Percentiles rank a stretch among this genome's conserved stretches.
These are phyloP conservation scores for Petunia hybrid DNA, from an alignment of 305 asterid species.

Conservation along the genomic window DNA sequence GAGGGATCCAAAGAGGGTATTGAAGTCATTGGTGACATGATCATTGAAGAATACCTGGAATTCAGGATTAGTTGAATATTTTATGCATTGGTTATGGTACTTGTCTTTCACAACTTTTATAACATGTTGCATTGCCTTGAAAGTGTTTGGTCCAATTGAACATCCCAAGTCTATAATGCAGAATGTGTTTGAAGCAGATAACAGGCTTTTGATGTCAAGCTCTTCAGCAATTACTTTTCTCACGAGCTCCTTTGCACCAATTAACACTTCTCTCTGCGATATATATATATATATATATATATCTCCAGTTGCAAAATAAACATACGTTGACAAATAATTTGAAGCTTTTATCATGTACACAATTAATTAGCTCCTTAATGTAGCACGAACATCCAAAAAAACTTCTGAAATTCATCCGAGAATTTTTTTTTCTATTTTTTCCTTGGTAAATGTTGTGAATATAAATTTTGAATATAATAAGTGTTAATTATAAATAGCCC, in stretches of 20 bases:
- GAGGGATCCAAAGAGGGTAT: constrained; percentile 33
- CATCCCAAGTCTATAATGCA: constrained; percentile 33
- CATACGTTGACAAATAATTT: too few species aligned
- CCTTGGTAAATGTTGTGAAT: too few species aligned
- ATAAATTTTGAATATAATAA: too few species aligned
- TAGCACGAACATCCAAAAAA: too few species aligned
- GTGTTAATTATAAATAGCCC: too few species aligned
- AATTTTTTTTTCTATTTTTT: too few species aligned
- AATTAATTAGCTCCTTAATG: too few species aligned
- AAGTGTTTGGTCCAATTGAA: constrained; percentile 39
- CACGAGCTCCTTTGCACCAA: neutral
- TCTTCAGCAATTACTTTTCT: constrained; percentile 15
- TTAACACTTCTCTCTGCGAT: constrained; percentile 9
- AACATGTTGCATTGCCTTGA: constrained; percentile 21
- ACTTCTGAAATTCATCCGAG: too few species aligned
- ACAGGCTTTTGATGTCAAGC: neutral
- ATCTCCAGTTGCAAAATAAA: too few species aligned
- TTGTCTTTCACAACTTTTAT: constrained; percentile 26
- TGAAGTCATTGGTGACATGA: constrained; percentile 40
- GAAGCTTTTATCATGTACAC: too few species aligned
- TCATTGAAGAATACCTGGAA: constrained; percentile 41
- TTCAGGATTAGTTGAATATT: neutral
- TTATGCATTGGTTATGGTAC: neutral
- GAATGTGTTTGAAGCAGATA: neutral
- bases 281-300: neutral